These are phyloP conservation scores for Polyporus arcularius DNA, from an alignment of 768 basidiomycete genomes.

Conservation along the genomic window DNA sequence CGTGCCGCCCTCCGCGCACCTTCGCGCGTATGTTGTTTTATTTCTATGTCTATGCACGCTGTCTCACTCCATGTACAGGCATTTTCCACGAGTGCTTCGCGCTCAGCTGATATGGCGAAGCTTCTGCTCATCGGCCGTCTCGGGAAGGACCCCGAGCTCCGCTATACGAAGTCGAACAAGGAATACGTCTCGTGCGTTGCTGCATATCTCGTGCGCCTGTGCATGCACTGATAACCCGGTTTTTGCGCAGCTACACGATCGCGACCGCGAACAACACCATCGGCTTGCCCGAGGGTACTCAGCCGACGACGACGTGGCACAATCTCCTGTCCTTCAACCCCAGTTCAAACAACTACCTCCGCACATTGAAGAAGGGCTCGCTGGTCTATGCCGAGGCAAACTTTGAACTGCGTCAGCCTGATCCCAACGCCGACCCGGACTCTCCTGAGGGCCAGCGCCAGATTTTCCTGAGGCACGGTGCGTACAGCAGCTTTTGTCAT, in stretches of 20 bases:
- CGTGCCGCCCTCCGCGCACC: constrained; percentile 40
- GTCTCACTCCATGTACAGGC: constrained; percentile 40
- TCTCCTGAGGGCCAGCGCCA: constrained; percentile 77
- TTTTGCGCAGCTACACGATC: constrained; percentile 62
- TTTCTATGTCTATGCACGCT: neutral
- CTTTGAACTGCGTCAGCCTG: constrained; percentile 76
- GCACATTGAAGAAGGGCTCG: constrained; percentile 64
- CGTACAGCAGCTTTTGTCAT: neutral
- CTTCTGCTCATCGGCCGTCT: constrained; percentile 77
- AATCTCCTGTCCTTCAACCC: constrained; percentile 73
- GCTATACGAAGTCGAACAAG: constrained; percentile 68
- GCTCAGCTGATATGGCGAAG: constrained; percentile 67
- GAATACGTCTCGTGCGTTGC: constrained; percentile 72
- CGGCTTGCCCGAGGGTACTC: constrained; percentile 57
- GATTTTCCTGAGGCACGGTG: constrained; percentile 82
- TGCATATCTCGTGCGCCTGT: neutral
- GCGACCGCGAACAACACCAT: constrained; percentile 65
- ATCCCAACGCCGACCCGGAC: constrained; percentile 61
- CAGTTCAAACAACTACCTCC: constrained; percentile 60
- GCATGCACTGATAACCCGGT: neutral
- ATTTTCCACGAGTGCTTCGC: constrained; percentile 62
- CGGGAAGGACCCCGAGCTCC: constrained; percentile 68
- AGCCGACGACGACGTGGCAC: constrained; percentile 70
- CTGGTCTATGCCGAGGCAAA: constrained; percentile 81
- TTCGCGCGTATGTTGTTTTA: constrained; percentile 48